Conservation (phyloP, 2,329 filamentous ascomycete species). For the Chaetomium globosum region DNA sequence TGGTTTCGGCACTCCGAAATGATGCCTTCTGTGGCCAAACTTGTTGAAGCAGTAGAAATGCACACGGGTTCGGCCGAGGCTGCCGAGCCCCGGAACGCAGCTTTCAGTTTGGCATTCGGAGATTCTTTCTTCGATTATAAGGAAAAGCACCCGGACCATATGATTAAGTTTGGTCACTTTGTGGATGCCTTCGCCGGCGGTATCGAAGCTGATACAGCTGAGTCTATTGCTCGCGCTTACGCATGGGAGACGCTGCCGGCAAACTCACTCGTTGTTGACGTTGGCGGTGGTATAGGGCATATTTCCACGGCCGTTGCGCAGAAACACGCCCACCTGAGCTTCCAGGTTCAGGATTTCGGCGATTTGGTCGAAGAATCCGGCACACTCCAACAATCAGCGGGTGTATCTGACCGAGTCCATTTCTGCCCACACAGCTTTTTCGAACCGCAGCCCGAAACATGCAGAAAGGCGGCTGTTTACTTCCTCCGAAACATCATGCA, state of each 20-base stretch:
- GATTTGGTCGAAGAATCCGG: constrained; percentile 15
- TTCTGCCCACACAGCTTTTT: constrained; percentile 33
- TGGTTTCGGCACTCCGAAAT: constrained; percentile 27
- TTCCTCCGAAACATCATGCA: constrained; percentile 35
- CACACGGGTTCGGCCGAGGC: constrained; percentile 23
- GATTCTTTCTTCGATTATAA: constrained; percentile 28
- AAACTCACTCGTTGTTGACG: constrained; percentile 24
- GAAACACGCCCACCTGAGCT: constrained; percentile 21
- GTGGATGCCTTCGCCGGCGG: constrained; percentile 22
- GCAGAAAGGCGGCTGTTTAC: constrained; percentile 24
- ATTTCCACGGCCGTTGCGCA: constrained; percentile 25
- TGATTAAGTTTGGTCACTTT: constrained; percentile 25
- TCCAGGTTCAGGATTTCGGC: constrained; percentile 26
- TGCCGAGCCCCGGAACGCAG: constrained; percentile 23
- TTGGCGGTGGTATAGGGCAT: constrained; percentile 27
- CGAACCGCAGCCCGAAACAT: constrained; percentile 24
- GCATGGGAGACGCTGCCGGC: constrained; percentile 24
- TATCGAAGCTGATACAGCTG: constrained; percentile 22
- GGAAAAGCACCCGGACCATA: constrained; percentile 27
- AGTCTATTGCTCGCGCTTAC: constrained; percentile 23
- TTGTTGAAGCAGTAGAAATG: constrained; percentile 24
- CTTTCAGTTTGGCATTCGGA: constrained; percentile 25
- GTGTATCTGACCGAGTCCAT: constrained; percentile 21
- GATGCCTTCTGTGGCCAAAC: constrained; percentile 25
- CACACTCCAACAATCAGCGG: not conserved